Conservation (phyloP, 2,329 filamentous ascomycete genomes). For the Colletotrichum sp. region DNA sequence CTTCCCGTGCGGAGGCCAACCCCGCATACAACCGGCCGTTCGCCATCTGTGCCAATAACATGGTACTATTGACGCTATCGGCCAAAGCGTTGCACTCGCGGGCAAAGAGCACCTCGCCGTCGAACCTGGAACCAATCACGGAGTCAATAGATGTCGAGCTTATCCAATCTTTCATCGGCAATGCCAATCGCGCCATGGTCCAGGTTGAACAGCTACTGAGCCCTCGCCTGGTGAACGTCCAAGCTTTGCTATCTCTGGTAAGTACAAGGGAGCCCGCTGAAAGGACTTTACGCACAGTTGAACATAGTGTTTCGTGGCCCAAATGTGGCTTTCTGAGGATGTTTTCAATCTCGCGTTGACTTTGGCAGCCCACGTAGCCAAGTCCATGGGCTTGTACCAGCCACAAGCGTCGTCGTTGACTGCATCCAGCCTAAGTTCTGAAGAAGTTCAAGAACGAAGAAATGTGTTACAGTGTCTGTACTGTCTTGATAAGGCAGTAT, state of each 20-base stretch:
- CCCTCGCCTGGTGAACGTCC: background rate
- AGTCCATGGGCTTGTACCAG: background rate
- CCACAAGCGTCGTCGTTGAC: background rate
- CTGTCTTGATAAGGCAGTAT: background rate
- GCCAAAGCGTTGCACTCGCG: background rate
- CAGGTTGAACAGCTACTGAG: background rate
- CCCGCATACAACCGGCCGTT: background rate
- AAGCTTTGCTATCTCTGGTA: background rate
- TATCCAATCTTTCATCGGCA: background rate
- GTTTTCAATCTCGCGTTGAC: background rate
- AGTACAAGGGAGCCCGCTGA: background rate
- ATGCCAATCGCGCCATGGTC: background rate
- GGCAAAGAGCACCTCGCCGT: background rate
- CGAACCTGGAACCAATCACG: background rate
- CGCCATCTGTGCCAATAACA: background rate
- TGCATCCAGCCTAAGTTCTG: background rate
- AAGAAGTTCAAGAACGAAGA: background rate
- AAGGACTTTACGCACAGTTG: background rate
- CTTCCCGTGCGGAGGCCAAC: background rate
- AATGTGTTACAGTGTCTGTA: background rate
- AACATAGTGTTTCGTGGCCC: background rate
- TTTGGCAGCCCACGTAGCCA: background rate
- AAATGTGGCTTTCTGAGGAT: background rate
- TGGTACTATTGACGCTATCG: background rate
- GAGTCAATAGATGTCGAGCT: background rate